These are phyloP conservation scores for Rhynchosporium secalis DNA, from an alignment of 2,329 filamentous ascomycete species.

Conservation along the genomic window DNA sequence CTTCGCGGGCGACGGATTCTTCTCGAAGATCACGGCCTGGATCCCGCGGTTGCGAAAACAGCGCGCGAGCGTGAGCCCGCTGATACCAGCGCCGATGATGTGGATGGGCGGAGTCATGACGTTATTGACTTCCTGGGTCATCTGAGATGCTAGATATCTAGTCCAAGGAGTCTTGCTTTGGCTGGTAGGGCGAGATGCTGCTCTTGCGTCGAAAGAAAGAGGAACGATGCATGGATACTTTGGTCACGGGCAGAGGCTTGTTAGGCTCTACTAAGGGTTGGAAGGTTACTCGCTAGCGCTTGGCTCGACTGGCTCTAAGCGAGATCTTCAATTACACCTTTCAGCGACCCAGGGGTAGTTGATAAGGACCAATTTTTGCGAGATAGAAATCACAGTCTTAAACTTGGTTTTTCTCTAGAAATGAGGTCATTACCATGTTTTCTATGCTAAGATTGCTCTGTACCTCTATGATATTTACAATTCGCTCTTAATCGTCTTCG, in stretches of 20 bases:
- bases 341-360: too few relatives aligned
- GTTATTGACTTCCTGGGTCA: constrained; percentile 13
- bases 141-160: neutral
- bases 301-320: too few relatives aligned
- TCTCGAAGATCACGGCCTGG: constrained; percentile 20
- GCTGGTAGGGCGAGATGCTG: neutral
- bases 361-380: too few relatives aligned
- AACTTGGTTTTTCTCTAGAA: neutral
- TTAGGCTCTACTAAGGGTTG: neutral
- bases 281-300: neutral
- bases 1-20: constrained; percentile 14
- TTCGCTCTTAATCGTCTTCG: constrained; percentile 36
- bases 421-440: neutral
- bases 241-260: too few relatives aligned
- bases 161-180: neutral
- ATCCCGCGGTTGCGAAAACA: constrained; percentile 20
- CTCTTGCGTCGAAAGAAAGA: neutral
- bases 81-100: constrained; percentile 23
- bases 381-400: neutral
- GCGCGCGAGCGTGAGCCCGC: constrained; percentile 23
- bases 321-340: too few relatives aligned
- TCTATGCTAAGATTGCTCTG: neutral
- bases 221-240: neutral
- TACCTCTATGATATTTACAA: constrained; percentile 27
- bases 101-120: constrained; percentile 23